These are phyloP conservation scores for Botrytis byssoidea DNA, from an alignment of 2,329 filamentous ascomycete species.

Conservation along the genomic window DNA sequence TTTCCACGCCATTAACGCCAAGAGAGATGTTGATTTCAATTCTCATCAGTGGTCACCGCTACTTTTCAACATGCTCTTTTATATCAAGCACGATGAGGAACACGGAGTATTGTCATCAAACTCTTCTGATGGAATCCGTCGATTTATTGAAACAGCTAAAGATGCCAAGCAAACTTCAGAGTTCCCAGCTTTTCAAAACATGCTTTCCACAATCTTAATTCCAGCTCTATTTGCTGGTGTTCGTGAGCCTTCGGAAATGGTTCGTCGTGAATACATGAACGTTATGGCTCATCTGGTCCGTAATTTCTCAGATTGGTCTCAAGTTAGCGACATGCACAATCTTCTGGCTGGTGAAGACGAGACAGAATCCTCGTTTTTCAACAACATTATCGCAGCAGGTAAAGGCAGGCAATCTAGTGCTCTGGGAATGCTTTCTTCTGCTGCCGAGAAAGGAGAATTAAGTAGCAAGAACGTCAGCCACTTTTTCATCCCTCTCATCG, in stretches of 20 bases:
- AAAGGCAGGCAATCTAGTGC: slow-evolving; percentile 83
- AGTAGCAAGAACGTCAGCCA: slow-evolving; percentile 76
- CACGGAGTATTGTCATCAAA: slow-evolving; percentile 78
- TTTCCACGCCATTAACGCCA: slow-evolving; percentile 69
- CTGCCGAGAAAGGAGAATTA: slow-evolving; percentile 63
- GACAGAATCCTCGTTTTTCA: slow-evolving; percentile 73
- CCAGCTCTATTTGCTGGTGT: slow-evolving; percentile 75
- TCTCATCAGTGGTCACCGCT: slow-evolving; percentile 81
- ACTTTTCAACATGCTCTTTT: slow-evolving; percentile 85
- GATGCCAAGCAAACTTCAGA: slow-evolving; percentile 43
- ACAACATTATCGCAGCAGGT: slow-evolving; percentile 87
- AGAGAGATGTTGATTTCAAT: slow-evolving; percentile 58
- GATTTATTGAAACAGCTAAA: slow-evolving; percentile 67
- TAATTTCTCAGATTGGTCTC: slow-evolving; percentile 65
- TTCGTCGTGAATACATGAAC: slow-evolving; percentile 77
- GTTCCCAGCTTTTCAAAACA: slow-evolving; percentile 51
- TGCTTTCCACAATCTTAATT: slow-evolving; percentile 65
- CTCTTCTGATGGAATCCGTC: slow-evolving; percentile 75
- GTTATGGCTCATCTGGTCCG: slow-evolving; percentile 78
- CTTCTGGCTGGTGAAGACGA: slow-evolving; percentile 66
- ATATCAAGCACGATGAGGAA: slow-evolving; percentile 82
- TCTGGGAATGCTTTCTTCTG: slow-evolving; percentile 70
- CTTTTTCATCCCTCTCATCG: slow-evolving; percentile 85
- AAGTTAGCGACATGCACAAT: slow-evolving; percentile 69
- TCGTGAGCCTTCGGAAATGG: slow-evolving; percentile 76